phyloP scores from a whole-genome alignment of 129 eudicot species.

The Flaveria ramosissima region DNA sequence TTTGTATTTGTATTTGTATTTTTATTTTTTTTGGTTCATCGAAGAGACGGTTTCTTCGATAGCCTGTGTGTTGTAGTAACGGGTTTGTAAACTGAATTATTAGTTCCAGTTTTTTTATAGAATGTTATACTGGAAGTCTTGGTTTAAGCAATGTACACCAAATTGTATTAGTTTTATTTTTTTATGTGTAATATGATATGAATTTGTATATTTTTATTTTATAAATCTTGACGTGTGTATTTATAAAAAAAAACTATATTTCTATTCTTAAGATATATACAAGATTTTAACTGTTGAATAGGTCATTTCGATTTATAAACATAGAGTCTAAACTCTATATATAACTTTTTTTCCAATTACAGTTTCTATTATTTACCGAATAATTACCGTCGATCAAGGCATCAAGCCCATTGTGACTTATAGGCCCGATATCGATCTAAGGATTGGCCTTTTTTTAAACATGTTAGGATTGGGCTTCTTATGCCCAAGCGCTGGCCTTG shows the following conservation, averaged over 20 bases:
- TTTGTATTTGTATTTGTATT: background rate
- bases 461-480: too few relatives aligned
- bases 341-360: too few relatives aligned
- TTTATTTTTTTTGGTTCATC: background rate
- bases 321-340: too few relatives aligned
- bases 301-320: too few relatives aligned
- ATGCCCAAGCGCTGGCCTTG: too few relatives aligned
- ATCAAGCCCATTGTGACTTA: too few relatives aligned
- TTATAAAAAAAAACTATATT: background rate
- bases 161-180: constrained; percentile 13
- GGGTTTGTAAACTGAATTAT: constrained; percentile 21
- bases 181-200: background rate
- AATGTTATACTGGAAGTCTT: constrained; percentile 3
- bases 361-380: too few relatives aligned
- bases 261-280: background rate
- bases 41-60: constrained; percentile 7
- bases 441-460: too few relatives aligned
- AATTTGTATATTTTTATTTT: background rate
- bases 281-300: background rate
- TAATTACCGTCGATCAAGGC: too few relatives aligned
- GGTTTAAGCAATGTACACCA: background rate
- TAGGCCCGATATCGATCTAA: too few relatives aligned
- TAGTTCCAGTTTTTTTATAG: background rate
- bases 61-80: constrained; percentile 23
- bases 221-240: too few relatives aligned